Percentiles rank a stretch among this genome's conserved stretches.
phyloP scores from a whole-genome alignment of 495 filamentous ascomycete species.

The Platismatia glauca region DNA sequence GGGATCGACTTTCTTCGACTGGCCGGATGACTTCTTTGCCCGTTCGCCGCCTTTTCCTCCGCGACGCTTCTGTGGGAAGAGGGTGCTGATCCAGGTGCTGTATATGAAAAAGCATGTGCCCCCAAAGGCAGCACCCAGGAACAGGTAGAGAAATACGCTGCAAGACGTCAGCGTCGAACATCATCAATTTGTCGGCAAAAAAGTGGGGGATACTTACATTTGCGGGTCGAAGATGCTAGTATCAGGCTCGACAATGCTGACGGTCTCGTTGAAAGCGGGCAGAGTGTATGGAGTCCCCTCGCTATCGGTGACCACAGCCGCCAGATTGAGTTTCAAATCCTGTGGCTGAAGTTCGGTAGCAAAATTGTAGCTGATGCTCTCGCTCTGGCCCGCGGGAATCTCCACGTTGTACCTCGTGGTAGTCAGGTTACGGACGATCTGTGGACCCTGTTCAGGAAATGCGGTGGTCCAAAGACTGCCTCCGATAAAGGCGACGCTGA shows the following conservation, averaged over 20 bases:
- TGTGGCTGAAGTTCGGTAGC: constrained; percentile 87
- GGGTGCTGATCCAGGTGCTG: constrained; percentile 91
- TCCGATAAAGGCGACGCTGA: constrained; percentile 68
- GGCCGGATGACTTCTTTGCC: constrained; percentile 46
- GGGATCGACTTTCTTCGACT: constrained; percentile 55
- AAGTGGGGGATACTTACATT: constrained; percentile 52
- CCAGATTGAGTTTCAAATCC: constrained; percentile 72
- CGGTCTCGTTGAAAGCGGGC: constrained; percentile 75
- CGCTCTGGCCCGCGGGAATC: constrained; percentile 68
- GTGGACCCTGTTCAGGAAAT: constrained; percentile 42
- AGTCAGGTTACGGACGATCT: constrained; percentile 76
- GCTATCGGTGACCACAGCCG: constrained; percentile 57
- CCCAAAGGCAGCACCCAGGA: constrained; percentile 68
- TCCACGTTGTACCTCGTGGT: constrained; percentile 60
- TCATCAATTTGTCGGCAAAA: constrained; percentile 25
- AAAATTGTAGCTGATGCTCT: constrained; percentile 73
- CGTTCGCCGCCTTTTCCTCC: constrained; percentile 52
- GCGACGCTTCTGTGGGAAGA: constrained; percentile 86
- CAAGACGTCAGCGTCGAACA: background rate
- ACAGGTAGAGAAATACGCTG: constrained; percentile 94
- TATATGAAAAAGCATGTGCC: constrained; percentile 92
- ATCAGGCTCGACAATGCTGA: constrained; percentile 84
- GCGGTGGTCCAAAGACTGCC: constrained; percentile 60
- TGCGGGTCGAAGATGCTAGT: constrained; percentile 92
- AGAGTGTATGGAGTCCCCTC: constrained; percentile 64